A percentile compares a stretch with the other conserved stretches of the same genome.
phyloP scores from a whole-genome alignment of 441 rosid genomes.

The Pelargonium australe region DNA sequence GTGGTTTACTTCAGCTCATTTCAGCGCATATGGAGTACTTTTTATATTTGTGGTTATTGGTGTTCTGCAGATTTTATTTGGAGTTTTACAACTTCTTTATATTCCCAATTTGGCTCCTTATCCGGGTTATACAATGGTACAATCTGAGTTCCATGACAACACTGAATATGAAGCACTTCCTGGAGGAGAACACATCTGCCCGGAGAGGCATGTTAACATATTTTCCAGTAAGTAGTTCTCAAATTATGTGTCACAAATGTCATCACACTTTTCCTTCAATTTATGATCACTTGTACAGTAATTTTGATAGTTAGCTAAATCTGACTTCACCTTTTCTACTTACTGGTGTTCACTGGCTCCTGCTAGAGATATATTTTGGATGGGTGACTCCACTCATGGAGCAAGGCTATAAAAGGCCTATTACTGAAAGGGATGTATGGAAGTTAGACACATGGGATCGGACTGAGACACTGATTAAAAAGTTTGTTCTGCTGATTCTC shows the following conservation, averaged over 20 bases:
- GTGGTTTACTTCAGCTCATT: background rate
- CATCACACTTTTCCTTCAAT: background rate
- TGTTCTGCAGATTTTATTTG: constrained; percentile 65
- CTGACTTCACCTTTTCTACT: background rate
- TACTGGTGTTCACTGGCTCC: constrained; percentile 5
- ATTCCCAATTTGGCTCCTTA: constrained; percentile 81
- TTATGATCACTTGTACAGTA: background rate
- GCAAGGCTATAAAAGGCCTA: constrained; percentile 81
- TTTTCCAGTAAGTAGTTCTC: constrained; percentile 62
- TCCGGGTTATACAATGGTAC: constrained; percentile 67
- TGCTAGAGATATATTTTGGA: constrained; percentile 52
- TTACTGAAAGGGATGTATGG: constrained; percentile 96
- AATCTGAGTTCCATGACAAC: constrained; percentile 44
- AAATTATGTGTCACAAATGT: constrained; percentile 3
- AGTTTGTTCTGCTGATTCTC: constrained; percentile 31
- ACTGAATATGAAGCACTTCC: constrained; percentile 83
- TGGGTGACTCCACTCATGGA: constrained; percentile 96
- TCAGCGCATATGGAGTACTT: background rate
- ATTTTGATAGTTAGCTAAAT: constrained; percentile 1
- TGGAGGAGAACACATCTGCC: constrained; percentile 81
- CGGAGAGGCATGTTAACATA: constrained; percentile 71
- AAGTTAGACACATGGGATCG: constrained; percentile 88
- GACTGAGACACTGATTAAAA: constrained; percentile 65
- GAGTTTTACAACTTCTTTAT: constrained; percentile 63
- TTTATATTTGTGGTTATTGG: background rate